phyloP scores from a whole-genome alignment of 2,329 filamentous ascomycete genomes.

The Pestalotiopsis sp. region DNA sequence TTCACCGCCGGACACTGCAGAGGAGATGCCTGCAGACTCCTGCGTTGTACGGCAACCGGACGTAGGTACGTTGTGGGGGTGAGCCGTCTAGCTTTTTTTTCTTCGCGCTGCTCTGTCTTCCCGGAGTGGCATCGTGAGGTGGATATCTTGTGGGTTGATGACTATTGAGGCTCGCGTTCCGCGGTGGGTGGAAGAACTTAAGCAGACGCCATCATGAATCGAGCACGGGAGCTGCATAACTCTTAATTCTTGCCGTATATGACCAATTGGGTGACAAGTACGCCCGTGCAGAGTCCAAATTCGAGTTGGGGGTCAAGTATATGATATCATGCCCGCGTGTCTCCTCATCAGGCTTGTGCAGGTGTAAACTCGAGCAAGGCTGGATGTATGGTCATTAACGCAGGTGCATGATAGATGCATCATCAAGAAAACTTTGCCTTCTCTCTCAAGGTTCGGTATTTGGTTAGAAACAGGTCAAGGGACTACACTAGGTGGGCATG shows the following conservation, averaged over 20 bases:
- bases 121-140: constrained; percentile 3
- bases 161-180: constrained; percentile 5
- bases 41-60: constrained; percentile 9
- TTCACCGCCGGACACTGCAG: neutral
- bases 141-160: constrained; percentile 1
- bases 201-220: neutral
- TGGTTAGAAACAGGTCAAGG: neutral
- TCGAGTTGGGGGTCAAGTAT: neutral
- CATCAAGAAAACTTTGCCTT: neutral
- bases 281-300: neutral
- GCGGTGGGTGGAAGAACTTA: constrained; percentile 1
- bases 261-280: neutral
- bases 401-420: neutral
- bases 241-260: neutral
- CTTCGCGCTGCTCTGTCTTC: neutral
- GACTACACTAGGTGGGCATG: neutral
- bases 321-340: neutral
- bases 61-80: neutral
- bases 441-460: constrained; percentile 4
- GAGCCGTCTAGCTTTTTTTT: constrained; percentile 4
- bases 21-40: constrained; percentile 2
- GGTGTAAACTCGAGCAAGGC: neutral
- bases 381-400: neutral
- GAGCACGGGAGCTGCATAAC: neutral
- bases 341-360: neutral